Evolutionary conservation across 192 early-diverging fungal species (phyloP).

Genomic region (Coemansia sp.): DNA sequence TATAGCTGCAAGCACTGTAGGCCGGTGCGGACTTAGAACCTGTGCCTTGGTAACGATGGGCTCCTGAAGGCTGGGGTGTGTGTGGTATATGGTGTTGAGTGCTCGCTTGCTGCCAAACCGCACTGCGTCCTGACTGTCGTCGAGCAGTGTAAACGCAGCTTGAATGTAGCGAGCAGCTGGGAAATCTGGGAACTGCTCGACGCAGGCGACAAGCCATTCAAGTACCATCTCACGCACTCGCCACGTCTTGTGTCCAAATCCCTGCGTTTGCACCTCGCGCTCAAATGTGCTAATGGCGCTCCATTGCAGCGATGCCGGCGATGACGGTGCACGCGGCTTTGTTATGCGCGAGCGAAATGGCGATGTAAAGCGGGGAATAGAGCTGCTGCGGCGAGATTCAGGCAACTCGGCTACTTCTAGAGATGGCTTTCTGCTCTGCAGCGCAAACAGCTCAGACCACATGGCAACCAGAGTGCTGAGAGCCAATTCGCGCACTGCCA

Average conservation of each 20-base stretch:
- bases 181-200: slow-evolving; percentile 38
- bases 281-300: slow-evolving; percentile 35
- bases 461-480: slow-evolving; percentile 35
- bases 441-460: slow-evolving; percentile 31
- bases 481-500: slow-evolving; percentile 48
- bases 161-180: slow-evolving; percentile 37
- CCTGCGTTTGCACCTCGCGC: slow-evolving; percentile 49
- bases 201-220: slow-evolving; percentile 45
- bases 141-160: slow-evolving; percentile 33
- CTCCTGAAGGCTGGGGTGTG: slow-evolving; percentile 43
- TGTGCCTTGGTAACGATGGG: slow-evolving; percentile 35
- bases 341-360: slow-evolving; percentile 27
- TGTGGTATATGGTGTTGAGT: slow-evolving; percentile 47
- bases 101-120: slow-evolving; percentile 48
- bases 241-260: slow-evolving; percentile 51
- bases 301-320: slow-evolving; percentile 33
- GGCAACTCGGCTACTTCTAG: slow-evolving; percentile 2
- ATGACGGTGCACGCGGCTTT: slow-evolving; percentile 19
- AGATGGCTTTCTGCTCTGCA: slow-evolving; percentile 24
- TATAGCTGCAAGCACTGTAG: slow-evolving; percentile 39
- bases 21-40: slow-evolving; percentile 18
- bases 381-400: slow-evolving; percentile 17
- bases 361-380: slow-evolving; percentile 26
- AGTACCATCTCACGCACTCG: slow-evolving; percentile 53
- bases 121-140: slow-evolving; percentile 54